Percentiles rank a stretch among this genome's conserved stretches.
phyloP scores from a whole-genome alignment of 129 eudicot genomes.

The Gnaphalium uliginosum region DNA sequence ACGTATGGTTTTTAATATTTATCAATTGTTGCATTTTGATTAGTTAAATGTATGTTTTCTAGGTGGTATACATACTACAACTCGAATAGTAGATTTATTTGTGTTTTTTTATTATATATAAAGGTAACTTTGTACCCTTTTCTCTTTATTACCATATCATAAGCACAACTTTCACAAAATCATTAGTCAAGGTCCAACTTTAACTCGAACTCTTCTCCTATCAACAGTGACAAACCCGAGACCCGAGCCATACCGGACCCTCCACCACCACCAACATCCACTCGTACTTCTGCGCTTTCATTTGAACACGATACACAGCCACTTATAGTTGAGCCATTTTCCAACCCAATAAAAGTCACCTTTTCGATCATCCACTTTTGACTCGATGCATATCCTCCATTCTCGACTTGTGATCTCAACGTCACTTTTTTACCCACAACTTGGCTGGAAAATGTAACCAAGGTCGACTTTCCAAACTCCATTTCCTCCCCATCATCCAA shows the following conservation, averaged over 20 bases:
- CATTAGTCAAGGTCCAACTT: slow-evolving; percentile 15
- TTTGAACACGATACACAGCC: slow-evolving; percentile 7
- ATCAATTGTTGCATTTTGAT: too few species aligned
- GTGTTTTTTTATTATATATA: neutral
- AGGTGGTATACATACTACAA: too few species aligned
- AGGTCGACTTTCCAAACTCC: slow-evolving; percentile 59
- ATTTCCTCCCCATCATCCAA: slow-evolving; percentile 76
- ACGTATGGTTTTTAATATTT: too few species aligned
- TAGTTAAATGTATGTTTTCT: too few species aligned
- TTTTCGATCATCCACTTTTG: slow-evolving; percentile 59
- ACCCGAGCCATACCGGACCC: slow-evolving; percentile 42
- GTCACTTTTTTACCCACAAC: slow-evolving; percentile 19
- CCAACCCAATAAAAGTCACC: slow-evolving; percentile 66
- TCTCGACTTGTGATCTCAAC: slow-evolving; percentile 53
- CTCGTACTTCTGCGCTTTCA: neutral
- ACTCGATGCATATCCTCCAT: slow-evolving; percentile 51
- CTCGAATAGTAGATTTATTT: neutral
- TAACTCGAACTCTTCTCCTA: slow-evolving; percentile 58
- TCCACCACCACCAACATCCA: slow-evolving; percentile 26
- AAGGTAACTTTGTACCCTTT: neutral
- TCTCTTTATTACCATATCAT: neutral
- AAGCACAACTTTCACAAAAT: neutral
- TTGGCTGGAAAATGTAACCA: slow-evolving; percentile 42
- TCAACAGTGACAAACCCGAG: slow-evolving; percentile 38
- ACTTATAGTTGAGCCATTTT: slow-evolving; percentile 18